These are phyloP conservation scores for Solanum ossicruentum DNA, from an alignment of 257 asterid species.

Conservation along the genomic window DNA sequence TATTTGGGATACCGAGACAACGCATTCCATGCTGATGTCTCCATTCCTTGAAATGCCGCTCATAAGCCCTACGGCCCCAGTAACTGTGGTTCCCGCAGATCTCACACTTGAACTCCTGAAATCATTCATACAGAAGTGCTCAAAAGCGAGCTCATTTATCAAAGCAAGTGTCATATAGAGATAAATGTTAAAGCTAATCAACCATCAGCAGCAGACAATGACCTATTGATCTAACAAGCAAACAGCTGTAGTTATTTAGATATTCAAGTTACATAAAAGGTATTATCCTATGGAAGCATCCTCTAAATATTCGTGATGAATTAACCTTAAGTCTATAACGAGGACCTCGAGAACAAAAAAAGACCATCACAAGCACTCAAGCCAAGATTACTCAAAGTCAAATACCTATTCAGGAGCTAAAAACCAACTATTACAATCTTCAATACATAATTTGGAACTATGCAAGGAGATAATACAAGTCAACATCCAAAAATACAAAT, in stretches of 20 bases:
- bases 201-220: not conserved
- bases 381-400: not conserved
- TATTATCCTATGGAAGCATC: not conserved
- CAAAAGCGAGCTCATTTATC: not conserved
- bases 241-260: not conserved
- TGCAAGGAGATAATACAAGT: not conserved
- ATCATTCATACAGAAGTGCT: not conserved
- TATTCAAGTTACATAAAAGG: not conserved
- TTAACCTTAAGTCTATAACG: not conserved
- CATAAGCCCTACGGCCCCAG: constrained; percentile 99
- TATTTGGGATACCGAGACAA: constrained; percentile 94
- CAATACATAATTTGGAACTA: not conserved
- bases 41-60: constrained; percentile 98
- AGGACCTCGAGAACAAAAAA: not conserved
- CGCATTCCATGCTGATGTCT: constrained; percentile 99
- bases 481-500: not conserved
- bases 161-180: not conserved
- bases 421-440: not conserved
- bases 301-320: not conserved
- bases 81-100: constrained; percentile 97
- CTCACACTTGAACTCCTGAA: constrained; percentile 97
- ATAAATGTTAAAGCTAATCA: not conserved
- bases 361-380: not conserved
- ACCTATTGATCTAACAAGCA: not conserved
- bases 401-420: not conserved